A percentile compares a stretch with the other conserved stretches of the same genome.
These are phyloP conservation scores for Iodosphaeria phyllophila DNA, from an alignment of 2,329 filamentous ascomycete genomes.

Conservation along the genomic window DNA sequence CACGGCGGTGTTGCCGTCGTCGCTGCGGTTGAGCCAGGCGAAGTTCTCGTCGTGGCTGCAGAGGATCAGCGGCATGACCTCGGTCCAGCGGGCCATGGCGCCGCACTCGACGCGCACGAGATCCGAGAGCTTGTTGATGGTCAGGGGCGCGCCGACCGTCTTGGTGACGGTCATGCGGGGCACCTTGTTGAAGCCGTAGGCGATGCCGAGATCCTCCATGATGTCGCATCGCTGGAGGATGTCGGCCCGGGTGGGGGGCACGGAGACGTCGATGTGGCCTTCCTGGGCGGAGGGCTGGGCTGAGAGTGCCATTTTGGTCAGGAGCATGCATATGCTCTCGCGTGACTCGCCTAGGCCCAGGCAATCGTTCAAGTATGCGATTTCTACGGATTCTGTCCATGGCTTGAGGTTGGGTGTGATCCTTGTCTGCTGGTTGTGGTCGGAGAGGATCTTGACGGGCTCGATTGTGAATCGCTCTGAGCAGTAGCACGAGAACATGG, in stretches of 20 bases:
- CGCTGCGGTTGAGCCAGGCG: slow-evolving; percentile 55
- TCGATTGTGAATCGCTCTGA: slow-evolving; percentile 81
- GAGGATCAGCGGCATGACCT: slow-evolving; percentile 89
- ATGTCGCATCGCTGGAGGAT: slow-evolving; percentile 93
- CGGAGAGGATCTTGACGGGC: slow-evolving; percentile 78
- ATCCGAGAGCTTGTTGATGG: slow-evolving; percentile 87
- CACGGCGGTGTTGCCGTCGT: slow-evolving; percentile 53
- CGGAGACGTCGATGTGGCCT: slow-evolving; percentile 59
- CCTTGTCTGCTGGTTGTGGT: slow-evolving; percentile 73
- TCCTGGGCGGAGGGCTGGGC: slow-evolving; percentile 54
- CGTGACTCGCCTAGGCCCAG: slow-evolving; percentile 65
- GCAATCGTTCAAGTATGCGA: slow-evolving; percentile 87
- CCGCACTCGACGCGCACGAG: slow-evolving; percentile 79
- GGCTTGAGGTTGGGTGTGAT: slow-evolving; percentile 67
- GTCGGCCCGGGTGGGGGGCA: slow-evolving; percentile 82
- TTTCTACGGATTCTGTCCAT: slow-evolving; percentile 60
- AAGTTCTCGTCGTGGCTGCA: slow-evolving; percentile 99
- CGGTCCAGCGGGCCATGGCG: slow-evolving; percentile 89
- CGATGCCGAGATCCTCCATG: slow-evolving; percentile 96
- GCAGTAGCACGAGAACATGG: slow-evolving; percentile 94
- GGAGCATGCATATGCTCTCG: slow-evolving; percentile 56
- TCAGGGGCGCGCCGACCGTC: slow-evolving; percentile 69
- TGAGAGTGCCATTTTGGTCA: slow-evolving; percentile 78
- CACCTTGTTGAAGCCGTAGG: slow-evolving; percentile 94
- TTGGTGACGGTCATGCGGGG: slow-evolving; percentile 75